phyloP scores from a whole-genome alignment of 257 asterid genomes.

The Lantana camara region DNA sequence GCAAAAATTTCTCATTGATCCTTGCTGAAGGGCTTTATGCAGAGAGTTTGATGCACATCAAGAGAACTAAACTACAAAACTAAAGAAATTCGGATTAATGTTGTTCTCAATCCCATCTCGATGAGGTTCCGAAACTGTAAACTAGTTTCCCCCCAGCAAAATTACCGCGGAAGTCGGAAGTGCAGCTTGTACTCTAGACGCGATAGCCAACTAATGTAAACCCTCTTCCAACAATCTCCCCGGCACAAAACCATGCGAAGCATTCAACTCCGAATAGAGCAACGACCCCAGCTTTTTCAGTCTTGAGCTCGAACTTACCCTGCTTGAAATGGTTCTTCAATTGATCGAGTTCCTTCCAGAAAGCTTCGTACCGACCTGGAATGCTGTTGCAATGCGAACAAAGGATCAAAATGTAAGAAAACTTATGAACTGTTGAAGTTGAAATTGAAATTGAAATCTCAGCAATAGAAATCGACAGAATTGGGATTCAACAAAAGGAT shows the following conservation, averaged over 20 bases:
- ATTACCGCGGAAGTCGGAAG: background rate
- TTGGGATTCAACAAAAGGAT: no score
- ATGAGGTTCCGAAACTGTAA: background rate
- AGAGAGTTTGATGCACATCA: background rate
- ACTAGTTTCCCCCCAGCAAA: background rate
- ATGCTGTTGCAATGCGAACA: conserved; percentile 40
- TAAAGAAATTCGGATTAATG: background rate
- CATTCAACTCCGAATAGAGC: conserved; percentile 65
- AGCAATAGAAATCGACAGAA: background rate
- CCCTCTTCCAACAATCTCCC: conserved; percentile 73
- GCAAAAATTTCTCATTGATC: background rate
- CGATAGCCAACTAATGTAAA: conserved; percentile 61
- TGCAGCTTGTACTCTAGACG: background rate
- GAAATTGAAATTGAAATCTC: background rate
- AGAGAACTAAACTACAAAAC: background rate
- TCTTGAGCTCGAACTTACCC: conserved; percentile 52
- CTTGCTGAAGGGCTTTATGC: background rate
- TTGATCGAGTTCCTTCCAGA: conserved; percentile 60
- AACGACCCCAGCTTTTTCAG: conserved; percentile 64
- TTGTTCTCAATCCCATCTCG: background rate
- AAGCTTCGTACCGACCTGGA: conserved; percentile 58
- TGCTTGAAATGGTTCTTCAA: conserved; percentile 55
- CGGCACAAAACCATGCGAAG: conserved; percentile 72
- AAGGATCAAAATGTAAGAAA: background rate
- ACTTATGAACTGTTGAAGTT: background rate